phyloP scores from a whole-genome alignment of 2,329 filamentous ascomycete genomes.

The Rugonectria rugulosa region DNA sequence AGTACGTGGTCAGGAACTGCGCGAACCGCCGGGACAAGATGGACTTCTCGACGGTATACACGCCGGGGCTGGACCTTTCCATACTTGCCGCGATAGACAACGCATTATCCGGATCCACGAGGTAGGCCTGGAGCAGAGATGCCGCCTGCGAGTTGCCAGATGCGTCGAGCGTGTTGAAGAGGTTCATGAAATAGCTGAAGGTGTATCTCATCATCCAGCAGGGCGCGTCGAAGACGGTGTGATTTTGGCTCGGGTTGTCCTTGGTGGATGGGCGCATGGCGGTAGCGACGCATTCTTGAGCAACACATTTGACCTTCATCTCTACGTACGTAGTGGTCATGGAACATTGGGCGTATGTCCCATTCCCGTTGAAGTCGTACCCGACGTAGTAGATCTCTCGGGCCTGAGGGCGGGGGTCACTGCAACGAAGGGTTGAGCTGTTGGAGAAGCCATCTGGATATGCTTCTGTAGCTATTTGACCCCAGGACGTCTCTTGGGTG shows the following conservation, averaged over 20 bases:
- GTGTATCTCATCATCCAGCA: not conserved
- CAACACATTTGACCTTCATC: constrained; percentile 4
- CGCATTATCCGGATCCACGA: not conserved
- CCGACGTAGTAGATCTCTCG: not conserved
- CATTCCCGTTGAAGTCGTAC: not conserved
- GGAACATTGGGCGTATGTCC: not conserved
- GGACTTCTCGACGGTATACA: not conserved
- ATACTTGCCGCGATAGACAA: too few relatives aligned
- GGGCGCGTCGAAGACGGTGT: constrained; percentile 3
- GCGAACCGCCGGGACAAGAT: constrained; percentile 1
- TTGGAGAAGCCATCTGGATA: constrained; percentile 1
- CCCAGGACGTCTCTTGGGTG: not conserved
- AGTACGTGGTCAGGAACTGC: constrained; percentile 9
- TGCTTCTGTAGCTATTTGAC: not conserved
- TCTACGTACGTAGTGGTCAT: constrained; percentile 8
- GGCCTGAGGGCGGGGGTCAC: not conserved
- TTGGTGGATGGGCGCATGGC: constrained; percentile 1
- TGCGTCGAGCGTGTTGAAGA: not conserved
- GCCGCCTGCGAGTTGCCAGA: not conserved
- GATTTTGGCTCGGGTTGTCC: not conserved
- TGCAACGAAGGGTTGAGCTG: not conserved
- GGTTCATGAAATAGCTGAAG: not conserved
- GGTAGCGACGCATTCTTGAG: constrained; percentile 4
- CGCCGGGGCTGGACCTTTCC: not conserved
- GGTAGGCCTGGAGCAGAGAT: not conserved